Evolutionary conservation across 768 basidiomycete species (phyloP).

Genomic region (Mycena pura): DNA sequence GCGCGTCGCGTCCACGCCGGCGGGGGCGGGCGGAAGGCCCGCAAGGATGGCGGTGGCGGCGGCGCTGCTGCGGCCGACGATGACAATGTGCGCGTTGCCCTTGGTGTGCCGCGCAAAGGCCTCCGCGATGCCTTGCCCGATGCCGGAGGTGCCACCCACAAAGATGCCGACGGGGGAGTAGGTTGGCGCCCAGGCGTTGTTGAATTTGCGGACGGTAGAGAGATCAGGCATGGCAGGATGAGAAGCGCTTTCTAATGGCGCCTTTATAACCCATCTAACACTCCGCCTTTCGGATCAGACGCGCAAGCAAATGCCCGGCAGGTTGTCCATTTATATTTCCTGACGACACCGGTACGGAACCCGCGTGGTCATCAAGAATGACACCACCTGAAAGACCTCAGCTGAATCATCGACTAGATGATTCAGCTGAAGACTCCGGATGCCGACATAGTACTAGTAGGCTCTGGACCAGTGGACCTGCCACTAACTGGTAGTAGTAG

Average conservation of each 20-base stretch:
- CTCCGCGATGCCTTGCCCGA: constrained; percentile 35
- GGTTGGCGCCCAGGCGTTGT: constrained; percentile 12
- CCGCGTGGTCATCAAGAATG: not conserved
- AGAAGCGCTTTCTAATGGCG: constrained; percentile 4
- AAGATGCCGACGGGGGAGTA: constrained; percentile 17
- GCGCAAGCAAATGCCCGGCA: too few species aligned
- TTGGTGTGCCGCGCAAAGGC: constrained; percentile 7
- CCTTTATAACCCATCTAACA: constrained; percentile 1
- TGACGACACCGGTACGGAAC: not conserved
- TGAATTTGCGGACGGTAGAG: constrained; percentile 3
- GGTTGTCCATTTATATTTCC: too few species aligned
- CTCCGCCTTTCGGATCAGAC: too few species aligned
- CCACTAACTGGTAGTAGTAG: too few species aligned
- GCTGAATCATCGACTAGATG: constrained; percentile 2
- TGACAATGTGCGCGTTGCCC: constrained; percentile 14
- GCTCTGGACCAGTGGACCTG: not conserved
- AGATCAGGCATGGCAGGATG: constrained; percentile 12
- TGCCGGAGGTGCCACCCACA: constrained; percentile 23
- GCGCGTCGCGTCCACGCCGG: not conserved
- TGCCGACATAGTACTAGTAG: not conserved
- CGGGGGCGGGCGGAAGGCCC: constrained; percentile 11
- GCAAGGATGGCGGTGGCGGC: constrained; percentile 12
- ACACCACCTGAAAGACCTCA: too few species aligned
- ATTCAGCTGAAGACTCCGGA: constrained; percentile 1
- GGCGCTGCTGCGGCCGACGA: constrained; percentile 6